phyloP scores from a whole-genome alignment of 805 yeast species.

The Metschnikowia arizonensis region DNA sequence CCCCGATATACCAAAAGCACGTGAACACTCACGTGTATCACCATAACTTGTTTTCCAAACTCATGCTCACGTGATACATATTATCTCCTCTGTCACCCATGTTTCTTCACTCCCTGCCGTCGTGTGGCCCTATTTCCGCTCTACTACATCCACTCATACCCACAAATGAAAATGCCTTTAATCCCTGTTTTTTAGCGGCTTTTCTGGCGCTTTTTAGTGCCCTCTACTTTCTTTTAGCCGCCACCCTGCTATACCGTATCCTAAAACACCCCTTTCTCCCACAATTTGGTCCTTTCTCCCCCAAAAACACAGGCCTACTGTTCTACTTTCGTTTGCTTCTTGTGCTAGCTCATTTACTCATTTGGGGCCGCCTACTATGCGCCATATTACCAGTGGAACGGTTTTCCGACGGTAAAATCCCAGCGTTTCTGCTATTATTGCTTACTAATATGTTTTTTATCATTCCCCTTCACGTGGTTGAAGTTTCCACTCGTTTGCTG shows the following conservation, averaged over 20 bases:
- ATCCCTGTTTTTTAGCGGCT: conserved; percentile 30
- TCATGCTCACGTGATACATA: background rate
- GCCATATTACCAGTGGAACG: conserved; percentile 22
- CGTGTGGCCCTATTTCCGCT: conserved; percentile 17
- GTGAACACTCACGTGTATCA: background rate
- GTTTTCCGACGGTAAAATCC: conserved; percentile 20
- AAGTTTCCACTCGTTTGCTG: conserved; percentile 35
- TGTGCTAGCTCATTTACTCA: conserved; percentile 19
- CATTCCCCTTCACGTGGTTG: conserved; percentile 43
- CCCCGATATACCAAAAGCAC: background rate
- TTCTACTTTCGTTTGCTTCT: conserved; percentile 21
- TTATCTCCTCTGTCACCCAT: conserved; percentile 1
- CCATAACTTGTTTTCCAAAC: background rate
- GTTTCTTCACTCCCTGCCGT: conserved; percentile 14
- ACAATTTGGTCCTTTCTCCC: conserved; percentile 18
- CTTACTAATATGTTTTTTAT: conserved; percentile 17
- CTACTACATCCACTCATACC: conserved; percentile 23
- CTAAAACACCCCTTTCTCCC: background rate
- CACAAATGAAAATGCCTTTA: conserved; percentile 29
- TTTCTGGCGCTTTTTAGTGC: conserved; percentile 12
- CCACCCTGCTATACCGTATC: conserved; percentile 1
- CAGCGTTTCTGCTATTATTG: conserved; percentile 14
- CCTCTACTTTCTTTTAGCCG: conserved; percentile 6
- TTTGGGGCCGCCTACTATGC: conserved; percentile 12
- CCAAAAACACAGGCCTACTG: conserved; percentile 24